A percentile compares a stretch with the other conserved stretches of the same genome.
phyloP scores from a whole-genome alignment of 805 yeast species.

The Lipomyces chichibuensis region DNA sequence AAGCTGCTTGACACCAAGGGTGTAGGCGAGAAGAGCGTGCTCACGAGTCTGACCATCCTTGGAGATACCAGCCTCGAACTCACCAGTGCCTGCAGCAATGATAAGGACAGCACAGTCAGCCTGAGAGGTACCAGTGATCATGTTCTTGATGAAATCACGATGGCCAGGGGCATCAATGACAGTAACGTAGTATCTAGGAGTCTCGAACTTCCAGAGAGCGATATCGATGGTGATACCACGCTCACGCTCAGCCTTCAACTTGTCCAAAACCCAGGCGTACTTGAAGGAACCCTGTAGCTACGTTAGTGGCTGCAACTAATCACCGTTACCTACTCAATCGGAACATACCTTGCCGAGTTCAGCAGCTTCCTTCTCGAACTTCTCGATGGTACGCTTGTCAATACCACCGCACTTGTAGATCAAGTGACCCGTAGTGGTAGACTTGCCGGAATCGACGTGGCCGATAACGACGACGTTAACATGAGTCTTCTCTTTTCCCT shows the following conservation, averaged over 20 bases:
- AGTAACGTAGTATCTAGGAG: slow-evolving; percentile 85
- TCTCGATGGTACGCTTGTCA: slow-evolving; percentile 97
- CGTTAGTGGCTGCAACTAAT: neutral
- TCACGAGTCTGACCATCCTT: slow-evolving; percentile 95
- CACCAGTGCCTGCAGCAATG: slow-evolving; percentile 92
- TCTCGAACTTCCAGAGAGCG: slow-evolving; percentile 90
- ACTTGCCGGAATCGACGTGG: slow-evolving; percentile 99
- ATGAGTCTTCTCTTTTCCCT: slow-evolving; percentile 63
- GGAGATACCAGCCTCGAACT: slow-evolving; percentile 94
- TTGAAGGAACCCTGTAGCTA: slow-evolving; percentile 84
- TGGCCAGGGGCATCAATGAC: slow-evolving; percentile 96
- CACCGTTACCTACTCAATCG: neutral
- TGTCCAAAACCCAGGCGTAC: slow-evolving; percentile 97
- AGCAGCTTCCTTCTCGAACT: slow-evolving; percentile 97
- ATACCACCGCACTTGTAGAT: slow-evolving; percentile 98
- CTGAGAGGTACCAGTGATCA: slow-evolving; percentile 94
- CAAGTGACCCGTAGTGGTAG: slow-evolving; percentile 99
- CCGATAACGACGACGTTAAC: slow-evolving; percentile 99
- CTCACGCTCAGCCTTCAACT: slow-evolving; percentile 93
- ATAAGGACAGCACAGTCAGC: slow-evolving; percentile 91
- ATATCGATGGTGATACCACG: slow-evolving; percentile 97
- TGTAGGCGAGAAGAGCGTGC: slow-evolving; percentile 88
- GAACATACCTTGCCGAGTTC: slow-evolving; percentile 64
- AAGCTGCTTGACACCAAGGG: slow-evolving; percentile 84
- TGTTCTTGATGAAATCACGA: slow-evolving; percentile 95